Base-by-base conservation (phyloP, 805 yeast species). In the Pichia paraexigua region DNA sequence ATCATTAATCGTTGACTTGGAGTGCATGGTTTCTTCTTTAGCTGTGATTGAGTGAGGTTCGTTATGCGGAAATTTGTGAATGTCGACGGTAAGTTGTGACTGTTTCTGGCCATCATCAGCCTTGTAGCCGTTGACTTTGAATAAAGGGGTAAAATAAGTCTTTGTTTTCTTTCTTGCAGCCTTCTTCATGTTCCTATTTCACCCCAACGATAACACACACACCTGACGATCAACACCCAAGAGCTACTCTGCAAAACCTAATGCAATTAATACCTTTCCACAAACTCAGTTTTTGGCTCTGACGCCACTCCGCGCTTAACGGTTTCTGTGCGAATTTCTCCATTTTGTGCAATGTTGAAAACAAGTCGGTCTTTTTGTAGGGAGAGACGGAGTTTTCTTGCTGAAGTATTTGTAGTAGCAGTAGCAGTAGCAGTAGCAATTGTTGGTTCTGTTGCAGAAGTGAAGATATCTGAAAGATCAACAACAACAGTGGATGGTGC, bases 81-180 rank as follows among this genome's bases (percentile, higher is more conserved):
- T 62, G 30, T 53, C 51, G 48, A 60, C 66, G n/a, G 66, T 53
- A 27, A 68, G 27, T 22, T 57, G 63, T 1, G 69, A 65, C 54
- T 66, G 70, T 43, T 60, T 62, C 49, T 67, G 70, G 11, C 57
- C 65, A 37, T 67, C 70, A 35, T 62, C 68, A 42, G 58, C 57
- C 46, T 58, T 65, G 49, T 65, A 66, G 30, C 46, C 46, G 18
- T 45, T 45, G 37, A 49, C 53, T 37, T 46, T 43, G 42, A 50
- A 50, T 24, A 45, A 20, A 6, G 47, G 49, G 28, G 24, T 46
- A 15, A 46, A 50, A 13, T 50, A 46, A 4, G 41, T 18, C 43
- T 47, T 43, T 17, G 42, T 22, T 27, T 40, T 45, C 42, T 44
- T 49, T 43, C 27, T 47, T 35, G 27, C 45, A 42, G 45, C 24